Conservation (phyloP, 805 yeast genomes). For the Myxozyma monticola region DNA sequence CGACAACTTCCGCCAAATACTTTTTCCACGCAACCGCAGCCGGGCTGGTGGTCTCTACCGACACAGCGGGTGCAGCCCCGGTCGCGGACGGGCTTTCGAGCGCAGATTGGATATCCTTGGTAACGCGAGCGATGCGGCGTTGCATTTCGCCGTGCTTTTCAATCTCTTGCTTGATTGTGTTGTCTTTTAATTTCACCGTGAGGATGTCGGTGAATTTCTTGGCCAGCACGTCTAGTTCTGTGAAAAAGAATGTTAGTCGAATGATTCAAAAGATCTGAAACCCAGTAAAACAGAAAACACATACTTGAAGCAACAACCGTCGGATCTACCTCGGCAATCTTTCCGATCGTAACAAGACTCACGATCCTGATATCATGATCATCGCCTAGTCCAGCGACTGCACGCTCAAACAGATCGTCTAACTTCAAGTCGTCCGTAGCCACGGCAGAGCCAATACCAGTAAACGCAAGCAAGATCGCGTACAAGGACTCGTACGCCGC, state of each 20-base stretch:
- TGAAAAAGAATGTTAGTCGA: constrained; percentile 15
- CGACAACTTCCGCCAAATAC: constrained; percentile 7
- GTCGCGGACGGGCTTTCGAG: constrained; percentile 4
- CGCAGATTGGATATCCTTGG: constrained; percentile 17
- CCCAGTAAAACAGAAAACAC: background rate
- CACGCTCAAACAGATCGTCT: constrained; percentile 39
- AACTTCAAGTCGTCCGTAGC: constrained; percentile 1
- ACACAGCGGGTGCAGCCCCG: background rate
- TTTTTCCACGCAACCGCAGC: constrained; percentile 11
- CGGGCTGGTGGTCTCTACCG: background rate
- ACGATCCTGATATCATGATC: constrained; percentile 60
- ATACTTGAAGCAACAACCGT: constrained; percentile 27
- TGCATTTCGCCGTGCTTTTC: constrained; percentile 54
- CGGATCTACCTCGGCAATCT: constrained; percentile 41
- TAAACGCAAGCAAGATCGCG: constrained; percentile 43
- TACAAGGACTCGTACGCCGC: constrained; percentile 69
- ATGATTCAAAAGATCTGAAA: too few species aligned
- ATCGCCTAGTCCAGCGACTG: constrained; percentile 59
- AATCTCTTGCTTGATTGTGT: constrained; percentile 66
- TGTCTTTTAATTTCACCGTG: constrained; percentile 53
- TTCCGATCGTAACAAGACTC: constrained; percentile 49
- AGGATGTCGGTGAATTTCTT: constrained; percentile 46
- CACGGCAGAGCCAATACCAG: background rate
- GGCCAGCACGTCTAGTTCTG: constrained; percentile 34
- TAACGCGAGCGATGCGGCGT: constrained; percentile 26